Percentiles rank a stretch among this genome's conserved stretches.
Evolutionary conservation across 768 basidiomycete genomes (phyloP).

Genomic region (Candolleomyces aberdarensis): DNA sequence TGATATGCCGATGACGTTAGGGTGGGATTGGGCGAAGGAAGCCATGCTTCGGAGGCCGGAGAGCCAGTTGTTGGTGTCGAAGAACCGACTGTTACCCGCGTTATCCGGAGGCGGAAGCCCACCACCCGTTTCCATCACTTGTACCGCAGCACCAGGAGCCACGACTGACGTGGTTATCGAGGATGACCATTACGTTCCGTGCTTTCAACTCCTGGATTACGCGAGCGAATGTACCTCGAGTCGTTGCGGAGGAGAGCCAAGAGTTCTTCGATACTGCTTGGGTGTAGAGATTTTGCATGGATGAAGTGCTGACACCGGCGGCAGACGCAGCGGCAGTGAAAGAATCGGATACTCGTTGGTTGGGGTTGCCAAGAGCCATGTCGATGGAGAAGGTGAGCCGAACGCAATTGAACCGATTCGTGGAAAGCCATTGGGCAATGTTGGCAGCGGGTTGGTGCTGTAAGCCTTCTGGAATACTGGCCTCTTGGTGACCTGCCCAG

Average conservation of each 20-base stretch:
- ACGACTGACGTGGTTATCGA: slow-evolving; percentile 18
- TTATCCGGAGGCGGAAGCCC: slow-evolving; percentile 14
- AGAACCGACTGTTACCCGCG: slow-evolving; percentile 15
- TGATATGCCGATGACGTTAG: slow-evolving; percentile 17
- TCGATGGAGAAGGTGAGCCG: slow-evolving; percentile 19
- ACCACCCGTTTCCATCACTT: slow-evolving; percentile 19
- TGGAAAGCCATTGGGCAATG: slow-evolving; percentile 17
- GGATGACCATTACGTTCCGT: slow-evolving; percentile 11
- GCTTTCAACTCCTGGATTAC: slow-evolving; percentile 15
- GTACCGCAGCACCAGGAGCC: slow-evolving; percentile 19
- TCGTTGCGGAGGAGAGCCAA: slow-evolving; percentile 14
- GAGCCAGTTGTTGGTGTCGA: slow-evolving; percentile 17
- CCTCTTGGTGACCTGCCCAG: slow-evolving; percentile 18
- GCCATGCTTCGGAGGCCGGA: slow-evolving; percentile 16
- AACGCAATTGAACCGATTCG: slow-evolving; percentile 20
- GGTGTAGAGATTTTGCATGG: slow-evolving; percentile 14
- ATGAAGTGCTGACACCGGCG: slow-evolving; percentile 11
- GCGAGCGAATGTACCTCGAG: slow-evolving; percentile 10
- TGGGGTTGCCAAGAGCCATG: slow-evolving; percentile 16
- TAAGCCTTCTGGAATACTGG: slow-evolving; percentile 17
- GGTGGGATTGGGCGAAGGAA: slow-evolving; percentile 11
- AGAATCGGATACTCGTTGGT: slow-evolving; percentile 12
- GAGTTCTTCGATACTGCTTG: slow-evolving; percentile 13
- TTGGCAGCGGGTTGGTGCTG: slow-evolving; percentile 14
- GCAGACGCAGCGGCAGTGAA: slow-evolving; percentile 14